Conservation (phyloP, 1,139 yeast genomes). For the Meyerozyma athensensis region DNA sequence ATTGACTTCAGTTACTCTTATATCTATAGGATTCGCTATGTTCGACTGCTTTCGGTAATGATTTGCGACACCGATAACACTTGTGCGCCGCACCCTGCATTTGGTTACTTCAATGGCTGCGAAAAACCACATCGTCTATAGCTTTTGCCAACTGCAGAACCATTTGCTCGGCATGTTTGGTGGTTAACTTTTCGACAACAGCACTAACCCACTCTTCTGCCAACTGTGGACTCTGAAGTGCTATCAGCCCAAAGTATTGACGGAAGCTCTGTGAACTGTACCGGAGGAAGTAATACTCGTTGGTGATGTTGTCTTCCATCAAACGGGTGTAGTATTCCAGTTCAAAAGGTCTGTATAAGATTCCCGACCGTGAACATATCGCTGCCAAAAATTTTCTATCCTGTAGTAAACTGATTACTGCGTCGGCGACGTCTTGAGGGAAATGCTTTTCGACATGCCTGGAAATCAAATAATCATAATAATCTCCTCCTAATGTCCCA, state of each 20-base stretch:
- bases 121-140: no score
- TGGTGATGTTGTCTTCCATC: constrained; percentile 9
- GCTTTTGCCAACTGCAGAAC: no score
- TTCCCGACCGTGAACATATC: constrained; percentile 10
- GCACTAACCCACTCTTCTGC: constrained; percentile 16
- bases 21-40: no score
- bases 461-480: constrained; percentile 12
- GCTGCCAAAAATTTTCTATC: constrained; percentile 18
- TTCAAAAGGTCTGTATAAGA: constrained; percentile 11
- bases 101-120: no score
- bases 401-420: constrained; percentile 8
- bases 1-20: no score
- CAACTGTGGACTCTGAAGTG: constrained; percentile 8
- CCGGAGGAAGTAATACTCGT: constrained; percentile 14
- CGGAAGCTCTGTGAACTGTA: constrained; percentile 16
- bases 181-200: constrained; percentile 7
- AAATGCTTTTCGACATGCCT: constrained; percentile 6
- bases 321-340: constrained; percentile 9
- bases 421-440: neutral
- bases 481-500: constrained; percentile 17
- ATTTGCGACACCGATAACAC: neutral
- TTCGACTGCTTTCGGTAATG: neutral
- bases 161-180: neutral
- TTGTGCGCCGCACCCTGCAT: neutral
- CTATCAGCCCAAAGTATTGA: constrained; percentile 21